phyloP scores from a whole-genome alignment of 2,329 filamentous ascomycete species.

The Nothomitra cinnamomea region DNA sequence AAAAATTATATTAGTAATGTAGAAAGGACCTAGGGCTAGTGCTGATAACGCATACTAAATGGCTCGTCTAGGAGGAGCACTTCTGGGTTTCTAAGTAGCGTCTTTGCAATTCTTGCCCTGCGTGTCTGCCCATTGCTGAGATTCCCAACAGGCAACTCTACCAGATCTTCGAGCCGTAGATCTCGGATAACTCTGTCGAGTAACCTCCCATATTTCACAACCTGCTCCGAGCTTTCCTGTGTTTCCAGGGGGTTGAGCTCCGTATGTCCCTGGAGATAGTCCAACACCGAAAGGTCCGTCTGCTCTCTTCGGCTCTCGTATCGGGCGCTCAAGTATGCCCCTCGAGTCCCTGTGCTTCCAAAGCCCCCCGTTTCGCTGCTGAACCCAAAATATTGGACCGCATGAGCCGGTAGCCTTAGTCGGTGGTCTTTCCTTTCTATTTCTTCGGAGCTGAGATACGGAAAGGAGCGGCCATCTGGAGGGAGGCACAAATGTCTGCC shows the following conservation, averaged over 20 bases:
- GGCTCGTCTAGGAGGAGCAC: constrained; percentile 80
- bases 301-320: constrained; percentile 80
- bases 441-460: constrained; percentile 50
- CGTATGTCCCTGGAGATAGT: constrained; percentile 70
- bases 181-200: constrained; percentile 50
- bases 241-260: constrained; percentile 57
- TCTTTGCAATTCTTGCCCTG: constrained; percentile 73
- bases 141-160: constrained; percentile 72
- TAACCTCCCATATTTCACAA: constrained; percentile 32
- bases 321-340: constrained; percentile 71
- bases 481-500: constrained; percentile 64
- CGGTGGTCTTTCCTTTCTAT: constrained; percentile 34
- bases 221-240: constrained; percentile 20
- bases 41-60: constrained; percentile 42
- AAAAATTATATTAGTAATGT: constrained; percentile 6
- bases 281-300: constrained; percentile 68
- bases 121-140: constrained; percentile 88
- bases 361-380: constrained; percentile 49
- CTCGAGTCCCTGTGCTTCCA: constrained; percentile 39
- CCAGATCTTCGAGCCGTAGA: constrained; percentile 48
- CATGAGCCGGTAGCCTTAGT: constrained; percentile 42
- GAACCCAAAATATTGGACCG: constrained; percentile 84
- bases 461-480: constrained; percentile 58
- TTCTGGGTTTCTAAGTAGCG: constrained; percentile 61
- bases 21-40: constrained; percentile 1